Evolutionary conservation across 2,329 filamentous ascomycete species (phyloP).

Genomic region (Lachnellula cervina): DNA sequence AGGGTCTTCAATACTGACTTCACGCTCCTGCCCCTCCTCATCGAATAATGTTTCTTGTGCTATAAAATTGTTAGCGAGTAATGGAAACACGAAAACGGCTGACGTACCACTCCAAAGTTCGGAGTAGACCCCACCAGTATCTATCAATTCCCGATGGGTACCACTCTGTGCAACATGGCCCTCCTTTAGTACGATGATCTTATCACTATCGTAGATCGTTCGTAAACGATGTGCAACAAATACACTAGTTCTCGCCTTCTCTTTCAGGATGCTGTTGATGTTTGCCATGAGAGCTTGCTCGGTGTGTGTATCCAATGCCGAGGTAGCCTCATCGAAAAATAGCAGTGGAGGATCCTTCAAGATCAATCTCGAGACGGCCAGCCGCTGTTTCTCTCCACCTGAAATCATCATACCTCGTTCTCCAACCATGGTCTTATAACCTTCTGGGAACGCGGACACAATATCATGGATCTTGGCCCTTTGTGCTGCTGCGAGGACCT

Average conservation of each 20-base stretch:
- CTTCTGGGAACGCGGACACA: slow-evolving; percentile 74
- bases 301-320: slow-evolving; percentile 86
- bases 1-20: slow-evolving; percentile 21
- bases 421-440: slow-evolving; percentile 85
- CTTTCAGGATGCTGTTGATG: slow-evolving; percentile 86
- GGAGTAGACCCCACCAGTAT: slow-evolving; percentile 73
- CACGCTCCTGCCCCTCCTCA: slow-evolving; percentile 41
- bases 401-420: slow-evolving; percentile 97
- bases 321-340: slow-evolving; percentile 95
- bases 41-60: slow-evolving; percentile 59
- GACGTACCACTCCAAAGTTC: slow-evolving; percentile 81
- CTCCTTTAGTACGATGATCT: slow-evolving; percentile 85
- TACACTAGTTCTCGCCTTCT: slow-evolving; percentile 84
- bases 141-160: slow-evolving; percentile 79
- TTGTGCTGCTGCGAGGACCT: slow-evolving; percentile 72
- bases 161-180: slow-evolving; percentile 85
- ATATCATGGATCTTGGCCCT: slow-evolving; percentile 82
- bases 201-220: slow-evolving; percentile 88
- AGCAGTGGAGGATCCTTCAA: slow-evolving; percentile 85
- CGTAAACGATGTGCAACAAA: slow-evolving; percentile 90
- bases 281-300: slow-evolving; percentile 87
- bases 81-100: slow-evolving; percentile 7
- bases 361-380: slow-evolving; percentile 77
- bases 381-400: slow-evolving; percentile 86
- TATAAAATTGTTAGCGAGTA: slow-evolving; percentile 28